A percentile compares a stretch with the other conserved stretches of the same genome.
Evolutionary conservation across 108 stramenopile genomes (phyloP).

Genomic region (Nannochloropsis salina): DNA sequence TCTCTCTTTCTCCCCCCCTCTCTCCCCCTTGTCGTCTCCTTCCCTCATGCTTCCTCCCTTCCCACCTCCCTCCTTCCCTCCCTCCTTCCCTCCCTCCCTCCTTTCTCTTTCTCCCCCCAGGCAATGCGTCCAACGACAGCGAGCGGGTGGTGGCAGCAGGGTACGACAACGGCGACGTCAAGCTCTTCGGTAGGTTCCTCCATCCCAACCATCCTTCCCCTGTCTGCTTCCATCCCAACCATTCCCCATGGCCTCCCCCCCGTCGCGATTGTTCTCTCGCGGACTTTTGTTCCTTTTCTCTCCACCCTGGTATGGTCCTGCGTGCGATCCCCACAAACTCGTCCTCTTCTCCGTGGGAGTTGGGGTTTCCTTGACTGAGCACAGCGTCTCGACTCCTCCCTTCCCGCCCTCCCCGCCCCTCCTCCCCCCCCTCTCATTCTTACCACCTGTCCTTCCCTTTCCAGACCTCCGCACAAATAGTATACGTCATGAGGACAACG

Average conservation of each 20-base stretch:
- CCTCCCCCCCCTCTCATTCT: not conserved
- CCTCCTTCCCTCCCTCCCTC: not conserved
- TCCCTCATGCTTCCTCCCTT: not conserved
- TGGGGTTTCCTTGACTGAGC: no score
- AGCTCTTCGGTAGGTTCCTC: no score
- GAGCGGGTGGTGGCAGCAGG: slow-evolving; percentile 73
- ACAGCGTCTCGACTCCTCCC: not conserved
- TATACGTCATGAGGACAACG: slow-evolving; percentile 75
- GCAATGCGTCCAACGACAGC: slow-evolving; percentile 69
- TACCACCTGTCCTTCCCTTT: not conserved
- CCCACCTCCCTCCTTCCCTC: not conserved
- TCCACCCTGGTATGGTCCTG: not conserved
- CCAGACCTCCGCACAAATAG: slow-evolving; percentile 48
- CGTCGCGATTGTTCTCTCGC: no score
- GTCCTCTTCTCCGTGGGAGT: not conserved
- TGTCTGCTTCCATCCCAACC: no score
- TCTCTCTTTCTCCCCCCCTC: not conserved
- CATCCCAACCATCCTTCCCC: no score
- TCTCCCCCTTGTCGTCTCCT: not conserved
- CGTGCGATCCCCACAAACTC: not conserved
- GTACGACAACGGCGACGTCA: slow-evolving; percentile 84
- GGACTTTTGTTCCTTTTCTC: no score
- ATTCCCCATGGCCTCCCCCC: not conserved
- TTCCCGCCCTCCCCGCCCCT: not conserved
- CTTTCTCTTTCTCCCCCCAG: slow-evolving; percentile 30